Evolutionary conservation across 1,284 basidiomycete genomes (phyloP).

Genomic region (Volvariella surrecta): DNA sequence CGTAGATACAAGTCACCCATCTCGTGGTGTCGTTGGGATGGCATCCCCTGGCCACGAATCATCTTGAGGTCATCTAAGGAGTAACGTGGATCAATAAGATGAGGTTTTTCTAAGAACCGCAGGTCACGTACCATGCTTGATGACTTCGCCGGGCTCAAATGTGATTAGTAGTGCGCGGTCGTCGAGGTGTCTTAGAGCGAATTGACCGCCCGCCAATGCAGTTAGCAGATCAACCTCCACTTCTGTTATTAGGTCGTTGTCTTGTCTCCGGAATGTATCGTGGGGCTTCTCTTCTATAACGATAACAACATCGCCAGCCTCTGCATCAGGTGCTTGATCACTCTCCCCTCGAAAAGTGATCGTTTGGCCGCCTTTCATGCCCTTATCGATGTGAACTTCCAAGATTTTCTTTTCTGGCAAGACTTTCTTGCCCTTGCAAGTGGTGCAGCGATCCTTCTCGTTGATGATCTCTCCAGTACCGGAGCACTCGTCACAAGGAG

Average conservation of each 20-base stretch:
- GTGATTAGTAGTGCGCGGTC: slow-evolving; percentile 84
- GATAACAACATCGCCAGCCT: slow-evolving; percentile 96
- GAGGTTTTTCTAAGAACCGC: background rate
- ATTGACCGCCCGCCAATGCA: slow-evolving; percentile 88
- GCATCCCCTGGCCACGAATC: slow-evolving; percentile 95
- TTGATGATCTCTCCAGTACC: slow-evolving; percentile 94
- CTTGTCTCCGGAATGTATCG: slow-evolving; percentile 86
- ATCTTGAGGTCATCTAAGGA: slow-evolving; percentile 79
- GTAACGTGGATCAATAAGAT: slow-evolving; percentile 9
- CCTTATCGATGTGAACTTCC: slow-evolving; percentile 99
- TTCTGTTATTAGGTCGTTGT: slow-evolving; percentile 86
- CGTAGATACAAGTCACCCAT: slow-evolving; percentile 91
- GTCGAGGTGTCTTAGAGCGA: slow-evolving; percentile 90
- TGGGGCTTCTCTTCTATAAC: slow-evolving; percentile 96
- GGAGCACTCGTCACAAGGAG: slow-evolving; percentile 87
- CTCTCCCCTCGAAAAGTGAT: slow-evolving; percentile 94
- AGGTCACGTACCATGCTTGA: slow-evolving; percentile 78
- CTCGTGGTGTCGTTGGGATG: slow-evolving; percentile 96
- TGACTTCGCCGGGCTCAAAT: slow-evolving; percentile 85
- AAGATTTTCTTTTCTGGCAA: slow-evolving; percentile 94
- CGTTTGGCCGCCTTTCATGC: slow-evolving; percentile 97
- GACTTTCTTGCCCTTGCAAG: slow-evolving; percentile 95
- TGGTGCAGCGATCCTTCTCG: slow-evolving; percentile 87
- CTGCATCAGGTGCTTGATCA: slow-evolving; percentile 88
- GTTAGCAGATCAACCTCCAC: slow-evolving; percentile 91